A percentile compares a stretch with the other conserved stretches of the same genome.
These are phyloP conservation scores for Penicillium turbatum DNA, from an alignment of 495 filamentous ascomycete genomes.

Conservation along the genomic window DNA sequence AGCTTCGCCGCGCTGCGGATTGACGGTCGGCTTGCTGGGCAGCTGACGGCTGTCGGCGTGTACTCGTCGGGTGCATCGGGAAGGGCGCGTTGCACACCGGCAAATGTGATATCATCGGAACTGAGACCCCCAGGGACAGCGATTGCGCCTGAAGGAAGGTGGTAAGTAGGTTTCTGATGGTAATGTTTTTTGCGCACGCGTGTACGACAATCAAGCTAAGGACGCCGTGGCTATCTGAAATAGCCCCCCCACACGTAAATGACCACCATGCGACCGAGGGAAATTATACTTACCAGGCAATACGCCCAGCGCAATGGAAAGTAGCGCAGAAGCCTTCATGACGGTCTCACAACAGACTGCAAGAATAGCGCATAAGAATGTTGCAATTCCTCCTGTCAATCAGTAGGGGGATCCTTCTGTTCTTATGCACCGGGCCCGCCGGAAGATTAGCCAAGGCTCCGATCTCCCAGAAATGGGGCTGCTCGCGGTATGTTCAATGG, in stretches of 20 bases:
- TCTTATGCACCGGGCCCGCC: slow-evolving; percentile 25
- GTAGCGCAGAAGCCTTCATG: slow-evolving; percentile 26
- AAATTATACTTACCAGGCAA: slow-evolving; percentile 28
- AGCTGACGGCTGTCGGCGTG: slow-evolving; percentile 36
- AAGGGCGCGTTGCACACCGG: slow-evolving; percentile 29
- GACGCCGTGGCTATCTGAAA: too few relatives aligned
- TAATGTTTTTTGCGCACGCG: background rate
- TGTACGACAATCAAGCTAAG: background rate
- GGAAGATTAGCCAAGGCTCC: slow-evolving; percentile 25
- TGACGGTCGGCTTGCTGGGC: slow-evolving; percentile 43
- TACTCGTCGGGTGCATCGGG: slow-evolving; percentile 50
- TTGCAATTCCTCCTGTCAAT: background rate
- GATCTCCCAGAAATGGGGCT: slow-evolving; percentile 1
- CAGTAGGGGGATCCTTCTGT: slow-evolving; percentile 24
- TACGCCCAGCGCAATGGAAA: slow-evolving; percentile 25
- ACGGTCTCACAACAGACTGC: background rate
- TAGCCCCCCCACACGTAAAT: background rate
- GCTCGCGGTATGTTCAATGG: slow-evolving; percentile 7
- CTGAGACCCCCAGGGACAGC: slow-evolving; percentile 14
- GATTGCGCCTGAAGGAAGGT: slow-evolving; percentile 15
- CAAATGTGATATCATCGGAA: slow-evolving; percentile 8
- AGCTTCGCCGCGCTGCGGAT: slow-evolving; percentile 53
- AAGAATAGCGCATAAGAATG: background rate
- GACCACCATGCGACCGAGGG: slow-evolving; percentile 3
- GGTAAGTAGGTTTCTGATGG: background rate